These are phyloP conservation scores for Phytophthora colocasiae DNA, from an alignment of 352 stramenopile genomes.

Conservation along the genomic window DNA sequence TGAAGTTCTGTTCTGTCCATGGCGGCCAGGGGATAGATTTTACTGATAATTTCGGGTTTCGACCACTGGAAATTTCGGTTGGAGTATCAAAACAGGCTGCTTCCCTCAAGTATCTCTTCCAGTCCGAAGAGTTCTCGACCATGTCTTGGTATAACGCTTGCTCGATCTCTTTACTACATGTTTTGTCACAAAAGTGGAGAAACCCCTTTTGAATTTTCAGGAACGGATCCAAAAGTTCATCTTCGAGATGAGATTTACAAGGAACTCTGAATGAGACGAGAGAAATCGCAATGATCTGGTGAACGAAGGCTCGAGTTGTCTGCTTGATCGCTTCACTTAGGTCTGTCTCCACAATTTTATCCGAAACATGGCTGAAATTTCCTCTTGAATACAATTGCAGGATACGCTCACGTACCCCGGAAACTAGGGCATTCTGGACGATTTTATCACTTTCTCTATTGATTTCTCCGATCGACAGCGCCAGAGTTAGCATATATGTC, in stretches of 20 bases:
- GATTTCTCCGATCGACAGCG: slow-evolving; percentile 20
- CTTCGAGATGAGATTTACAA: slow-evolving; percentile 9
- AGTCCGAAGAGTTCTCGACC: slow-evolving; percentile 27
- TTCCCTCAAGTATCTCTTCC: slow-evolving; percentile 38
- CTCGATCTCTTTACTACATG: slow-evolving; percentile 1
- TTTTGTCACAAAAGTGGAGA: not conserved
- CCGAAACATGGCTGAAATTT: slow-evolving; percentile 14
- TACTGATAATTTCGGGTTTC: not conserved
- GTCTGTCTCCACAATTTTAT: not conserved
- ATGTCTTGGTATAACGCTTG: slow-evolving; percentile 40
- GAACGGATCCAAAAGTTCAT: slow-evolving; percentile 25
- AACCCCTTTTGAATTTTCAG: slow-evolving; percentile 35
- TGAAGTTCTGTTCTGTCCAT: slow-evolving; percentile 35
- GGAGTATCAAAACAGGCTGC: not conserved
- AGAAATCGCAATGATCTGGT: slow-evolving; percentile 10
- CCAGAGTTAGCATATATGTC: slow-evolving; percentile 39
- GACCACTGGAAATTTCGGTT: not conserved
- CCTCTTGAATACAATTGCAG: slow-evolving; percentile 18
- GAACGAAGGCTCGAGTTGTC: slow-evolving; percentile 20
- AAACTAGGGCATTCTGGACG: not conserved
- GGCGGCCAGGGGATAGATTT: slow-evolving; percentile 25
- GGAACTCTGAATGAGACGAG: not conserved
- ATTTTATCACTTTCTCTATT: slow-evolving; percentile 6
- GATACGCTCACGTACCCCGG: slow-evolving; percentile 16
- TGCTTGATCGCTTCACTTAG: slow-evolving; percentile 6